Evolutionary conservation across 1,284 basidiomycete species (phyloP).

Genomic region (Boletellus deceptivus): DNA sequence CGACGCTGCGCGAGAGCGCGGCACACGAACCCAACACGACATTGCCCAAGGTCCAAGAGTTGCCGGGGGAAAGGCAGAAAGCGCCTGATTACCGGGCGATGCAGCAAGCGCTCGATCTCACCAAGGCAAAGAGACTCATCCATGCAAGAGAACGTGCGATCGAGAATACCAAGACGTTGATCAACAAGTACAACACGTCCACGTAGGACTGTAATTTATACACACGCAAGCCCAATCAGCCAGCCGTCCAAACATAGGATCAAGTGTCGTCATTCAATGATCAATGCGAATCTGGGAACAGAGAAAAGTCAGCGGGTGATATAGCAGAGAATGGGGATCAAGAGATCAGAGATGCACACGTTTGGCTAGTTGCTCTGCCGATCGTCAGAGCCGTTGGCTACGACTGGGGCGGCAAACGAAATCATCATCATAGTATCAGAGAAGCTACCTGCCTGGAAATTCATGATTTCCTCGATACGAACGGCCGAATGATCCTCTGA

Average conservation of each 20-base stretch:
- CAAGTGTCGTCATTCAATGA: too few species aligned
- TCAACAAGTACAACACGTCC: constrained; percentile 18
- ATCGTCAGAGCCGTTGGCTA: constrained; percentile 33
- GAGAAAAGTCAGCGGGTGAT: constrained; percentile 9
- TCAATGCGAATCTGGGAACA: constrained; percentile 2
- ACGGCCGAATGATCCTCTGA: constrained; percentile 21
- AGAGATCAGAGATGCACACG: constrained; percentile 33
- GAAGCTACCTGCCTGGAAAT: constrained; percentile 14
- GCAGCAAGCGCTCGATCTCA: constrained; percentile 39
- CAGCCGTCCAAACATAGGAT: too few species aligned
- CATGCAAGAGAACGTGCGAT: constrained; percentile 41
- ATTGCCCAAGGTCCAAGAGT: background rate
- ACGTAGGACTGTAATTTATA: background rate
- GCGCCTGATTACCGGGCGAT: constrained; percentile 40
- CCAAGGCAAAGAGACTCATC: constrained; percentile 47
- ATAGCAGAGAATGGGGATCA: background rate
- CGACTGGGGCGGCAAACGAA: constrained; percentile 39
- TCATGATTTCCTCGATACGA: constrained; percentile 9
- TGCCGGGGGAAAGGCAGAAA: constrained; percentile 6
- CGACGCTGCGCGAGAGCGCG: constrained; percentile 10
- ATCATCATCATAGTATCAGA: constrained; percentile 24
- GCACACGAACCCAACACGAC: too few species aligned
- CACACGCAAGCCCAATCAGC: background rate
- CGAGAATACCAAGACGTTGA: constrained; percentile 24
- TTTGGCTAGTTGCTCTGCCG: constrained; percentile 37